Base-by-base conservation (phyloP, 2,329 filamentous ascomycete genomes). In the Colletotrichum gigasporum region DNA sequence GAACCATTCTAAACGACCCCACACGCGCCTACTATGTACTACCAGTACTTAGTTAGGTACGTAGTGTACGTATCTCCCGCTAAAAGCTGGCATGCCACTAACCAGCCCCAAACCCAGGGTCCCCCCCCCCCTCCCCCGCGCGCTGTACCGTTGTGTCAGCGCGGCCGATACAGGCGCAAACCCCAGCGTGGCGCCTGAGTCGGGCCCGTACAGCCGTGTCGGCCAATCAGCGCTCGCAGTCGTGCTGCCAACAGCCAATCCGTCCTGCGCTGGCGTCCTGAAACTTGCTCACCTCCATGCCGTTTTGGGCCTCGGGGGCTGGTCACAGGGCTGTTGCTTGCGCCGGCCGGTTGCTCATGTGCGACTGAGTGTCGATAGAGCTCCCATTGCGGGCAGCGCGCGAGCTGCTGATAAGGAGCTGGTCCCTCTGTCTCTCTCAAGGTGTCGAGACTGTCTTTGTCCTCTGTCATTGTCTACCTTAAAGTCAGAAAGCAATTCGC, bases 281-380 rank as follows among this genome's bases (percentile, higher is more conserved):
- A 64, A 64, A 64, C 61, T 51, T 64, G 61, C 61, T 64, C 61
- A 64, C 61, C 56, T 64, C 61, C 34, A 64, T 64, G 48, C 61
- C 61, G 55, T 60, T 64, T 64, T 64, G 56, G 56, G 61, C 48
- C 34, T 44, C 55, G 61, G 56, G 39, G 42, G 61, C 41, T 58
- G 61, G 48, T 64, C 61, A 64, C 61, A 64, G 48, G 61, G 61
- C 61, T 61, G 55, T 47, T 64, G 61, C 61, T 64, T 64, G 61
- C 12, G 30, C 30, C 12, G 30, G 30, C 7, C 30, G 7, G 7
- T 34, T 56, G 53, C 32, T 64, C 61, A 61, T 64, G 55, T 64
- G 47, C 61, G n/a, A 64, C 32, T 22, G 9, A 26, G 28, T 35
- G 18, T 56, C n/a, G 41, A 61, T 54, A 64, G 50, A 61, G 61